Base-by-base conservation (phyloP, 2,329 filamentous ascomycete genomes). In the Erysiphe pulchra region DNA sequence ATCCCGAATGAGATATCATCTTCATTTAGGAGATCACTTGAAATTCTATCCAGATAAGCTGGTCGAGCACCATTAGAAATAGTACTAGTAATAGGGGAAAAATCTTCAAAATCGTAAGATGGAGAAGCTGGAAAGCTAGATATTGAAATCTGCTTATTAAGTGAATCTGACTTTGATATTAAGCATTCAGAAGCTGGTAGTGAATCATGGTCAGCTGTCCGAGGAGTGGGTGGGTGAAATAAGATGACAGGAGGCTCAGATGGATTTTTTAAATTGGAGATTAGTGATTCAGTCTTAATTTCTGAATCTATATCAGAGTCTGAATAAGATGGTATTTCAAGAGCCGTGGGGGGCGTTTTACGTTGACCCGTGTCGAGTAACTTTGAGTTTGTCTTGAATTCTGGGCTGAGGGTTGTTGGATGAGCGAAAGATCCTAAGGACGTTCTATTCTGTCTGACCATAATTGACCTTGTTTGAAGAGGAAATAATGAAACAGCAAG, bases 151-250 rank as follows among this genome's bases (percentile, higher is more conserved):
- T 24, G 20, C 6, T 6, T 24, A 24, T 24, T 24, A 24, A 24
- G 20, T 24, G 20, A 24, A 24, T 3, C 20, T 24, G 20, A 24
- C 20, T 24, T 6, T 24, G 20, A 24, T 24, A 24, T 3, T 24
- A 24, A 24, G 20, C 20, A 24, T 40, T 46, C 32, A 16, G 13
- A 30, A 4, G 32, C 12, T 13, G n/a, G 11, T 32, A 36, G 45
- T 20, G 62, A 62, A 46, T 67, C 61, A 52, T 65, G 68, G 50
- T 75, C 71, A 2, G 64, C 54, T 1, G 65, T 61, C 1, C 71
- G 75, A 3, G 73, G 73, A 0, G 73, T 77, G 24, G 73, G 72
- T 0, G 73, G 73, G 32, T 73, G 77, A 48, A 77, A 72, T 47
- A 72, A 68, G 52, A 77, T 68, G 1, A 59, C 60, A n/a, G 69